These are phyloP conservation scores for Nepenthes mirabilis DNA, from an alignment of 148 eudicot species.

Conservation along the genomic window DNA sequence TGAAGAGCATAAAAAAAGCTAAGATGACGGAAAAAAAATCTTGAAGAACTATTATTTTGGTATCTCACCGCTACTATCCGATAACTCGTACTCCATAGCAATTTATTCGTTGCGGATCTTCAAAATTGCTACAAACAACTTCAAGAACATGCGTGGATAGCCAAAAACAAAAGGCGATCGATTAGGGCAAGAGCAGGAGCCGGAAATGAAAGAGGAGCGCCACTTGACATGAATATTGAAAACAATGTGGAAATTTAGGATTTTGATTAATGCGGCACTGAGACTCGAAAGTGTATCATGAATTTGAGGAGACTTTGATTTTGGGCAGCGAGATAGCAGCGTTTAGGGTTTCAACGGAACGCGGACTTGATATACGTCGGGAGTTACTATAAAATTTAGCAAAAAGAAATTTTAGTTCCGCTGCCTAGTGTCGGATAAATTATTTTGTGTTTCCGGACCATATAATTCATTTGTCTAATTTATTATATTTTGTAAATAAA, in stretches of 20 bases:
- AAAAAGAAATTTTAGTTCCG: conserved; percentile 21
- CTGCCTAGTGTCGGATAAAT: background rate
- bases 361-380: conserved; percentile 25
- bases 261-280: conserved; percentile 2
- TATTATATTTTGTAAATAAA: too few relatives aligned
- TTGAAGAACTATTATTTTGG: background rate
- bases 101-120: conserved; percentile 8
- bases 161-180: background rate
- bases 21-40: conserved; percentile 1
- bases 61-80: conserved; percentile 59
- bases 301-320: conserved; percentile 12
- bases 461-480: too few relatives aligned
- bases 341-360: conserved; percentile 1
- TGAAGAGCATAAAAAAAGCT: background rate
- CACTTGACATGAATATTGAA: background rate
- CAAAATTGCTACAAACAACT: background rate
- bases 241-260: background rate
- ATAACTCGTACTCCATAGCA: conserved; percentile 33
- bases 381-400: conserved; percentile 8
- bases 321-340: conserved; percentile 2
- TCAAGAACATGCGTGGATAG: background rate
- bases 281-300: conserved; percentile 9
- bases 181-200: conserved; percentile 12
- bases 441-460: too few relatives aligned
- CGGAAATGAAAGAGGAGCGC: background rate